phyloP scores from a whole-genome alignment of 2,329 filamentous ascomycete genomes.

The Trichoderma semiorbis region DNA sequence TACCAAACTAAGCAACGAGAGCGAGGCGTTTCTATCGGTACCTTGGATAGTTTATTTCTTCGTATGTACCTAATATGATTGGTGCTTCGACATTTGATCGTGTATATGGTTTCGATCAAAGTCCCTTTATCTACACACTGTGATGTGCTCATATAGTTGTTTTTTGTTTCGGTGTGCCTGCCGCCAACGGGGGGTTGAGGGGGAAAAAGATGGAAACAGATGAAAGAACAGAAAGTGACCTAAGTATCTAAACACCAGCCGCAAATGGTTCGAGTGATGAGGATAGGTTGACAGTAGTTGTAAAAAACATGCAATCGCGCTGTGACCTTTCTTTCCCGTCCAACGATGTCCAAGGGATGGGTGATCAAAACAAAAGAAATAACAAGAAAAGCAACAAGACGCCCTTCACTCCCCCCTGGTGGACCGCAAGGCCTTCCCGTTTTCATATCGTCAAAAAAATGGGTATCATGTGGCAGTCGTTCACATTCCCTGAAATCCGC shows the following conservation, averaged over 20 bases:
- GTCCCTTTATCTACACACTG: background rate
- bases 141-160: background rate
- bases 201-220: background rate
- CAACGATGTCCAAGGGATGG: constrained; percentile 8
- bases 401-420: background rate
- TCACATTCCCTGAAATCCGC: constrained; percentile 44
- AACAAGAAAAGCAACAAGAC: background rate
- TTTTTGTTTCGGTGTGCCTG: background rate
- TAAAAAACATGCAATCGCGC: background rate
- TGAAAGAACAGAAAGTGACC: background rate
- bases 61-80: background rate
- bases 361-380: background rate
- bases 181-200: background rate
- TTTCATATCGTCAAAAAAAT: constrained; percentile 31
- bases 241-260: constrained; percentile 15
- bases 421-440: constrained; percentile 10
- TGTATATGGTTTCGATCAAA: background rate
- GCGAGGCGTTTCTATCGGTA: background rate
- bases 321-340: background rate
- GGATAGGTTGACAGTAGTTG: background rate
- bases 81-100: background rate
- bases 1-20: background rate
- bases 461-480: constrained; percentile 39
- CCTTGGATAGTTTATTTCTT: background rate
- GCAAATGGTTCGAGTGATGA: constrained; percentile 9